Evolutionary conservation across 192 early-diverging fungal genomes (phyloP), one percentile per base, ranked within the genome.

Genomic region (Coemansia interrupta): DNA sequence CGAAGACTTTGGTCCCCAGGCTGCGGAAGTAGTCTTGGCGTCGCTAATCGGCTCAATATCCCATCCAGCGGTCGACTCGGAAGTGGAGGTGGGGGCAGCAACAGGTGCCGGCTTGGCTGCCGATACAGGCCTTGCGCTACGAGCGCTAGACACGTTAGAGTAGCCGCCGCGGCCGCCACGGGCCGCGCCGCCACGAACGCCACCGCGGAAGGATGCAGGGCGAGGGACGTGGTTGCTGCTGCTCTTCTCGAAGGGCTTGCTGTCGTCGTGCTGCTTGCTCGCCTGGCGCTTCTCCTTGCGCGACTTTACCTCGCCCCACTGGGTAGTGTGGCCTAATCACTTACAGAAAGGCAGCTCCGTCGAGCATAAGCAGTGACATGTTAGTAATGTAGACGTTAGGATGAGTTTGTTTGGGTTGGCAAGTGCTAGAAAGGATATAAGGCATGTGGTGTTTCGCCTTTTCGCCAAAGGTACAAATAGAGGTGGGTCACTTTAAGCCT

Each of bases 301-400:
- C 70, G 84, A 86, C 77, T 90, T 90, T 64, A 93, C 92, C 73
- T 94, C 87, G 26, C 88, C 89, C 90, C 92, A 96, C 64, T 92
- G 87, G 50, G 77, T 77, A 17, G 85, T 86, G 64, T 84, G 84
- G 51, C 92, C 92, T 91, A 79, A 61, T 45, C 17, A 66, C 8
- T n/a, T 49, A 17, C 26, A 49, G 32, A 23, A 48, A 56, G 32
- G 36, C 26, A 57, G 60, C 32, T 36, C 32, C 10, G 32, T 36
- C 32, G 32, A 36, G 32, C 32, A 36, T 8, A 36, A 36, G 9
- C 5, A 36, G 5, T 36, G 32, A 7, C 5, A 36, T 36, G 32
- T 36, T 36, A 36, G 32, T 1, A 36, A 36, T 36, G 9, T 8
- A 36, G 1, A 7, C 9, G 32, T 11, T 36, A 36, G 32, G 32